phyloP scores from a whole-genome alignment of 1,284 basidiomycete species.

The Thelephora terrestris region DNA sequence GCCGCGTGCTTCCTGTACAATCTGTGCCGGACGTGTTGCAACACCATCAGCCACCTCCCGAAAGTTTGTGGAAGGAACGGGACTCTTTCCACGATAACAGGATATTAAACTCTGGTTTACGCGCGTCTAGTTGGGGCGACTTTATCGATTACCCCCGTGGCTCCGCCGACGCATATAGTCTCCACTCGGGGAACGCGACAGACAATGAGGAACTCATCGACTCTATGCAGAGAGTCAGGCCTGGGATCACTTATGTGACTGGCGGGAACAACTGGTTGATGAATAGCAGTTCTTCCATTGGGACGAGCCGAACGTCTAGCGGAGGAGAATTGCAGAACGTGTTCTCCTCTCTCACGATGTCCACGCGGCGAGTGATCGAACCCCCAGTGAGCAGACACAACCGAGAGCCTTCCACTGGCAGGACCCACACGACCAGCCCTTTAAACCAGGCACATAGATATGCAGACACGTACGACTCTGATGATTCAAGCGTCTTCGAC shows the following conservation, averaged over 20 bases:
- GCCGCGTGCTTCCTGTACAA: background rate
- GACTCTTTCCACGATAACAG: conserved; percentile 18
- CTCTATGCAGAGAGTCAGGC: background rate
- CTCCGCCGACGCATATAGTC: conserved; percentile 38
- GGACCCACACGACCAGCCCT: background rate
- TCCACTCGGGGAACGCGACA: conserved; percentile 35
- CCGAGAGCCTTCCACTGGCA: background rate
- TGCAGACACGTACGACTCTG: background rate
- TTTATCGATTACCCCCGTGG: conserved; percentile 30
- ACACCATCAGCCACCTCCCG: conserved; percentile 12
- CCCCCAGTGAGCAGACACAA: background rate
- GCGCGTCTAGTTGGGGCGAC: conserved; percentile 58
- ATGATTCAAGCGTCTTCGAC: background rate
- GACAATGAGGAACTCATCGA: conserved; percentile 9
- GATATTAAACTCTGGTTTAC: conserved; percentile 31
- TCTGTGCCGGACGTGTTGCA: conserved; percentile 17
- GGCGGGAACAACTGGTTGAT: background rate
- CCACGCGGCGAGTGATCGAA: background rate
- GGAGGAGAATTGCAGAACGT: background rate
- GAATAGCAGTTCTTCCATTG: background rate
- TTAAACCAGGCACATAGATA: background rate
- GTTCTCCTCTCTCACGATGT: background rate
- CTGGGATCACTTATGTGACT: background rate
- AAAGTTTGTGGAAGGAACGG: conserved; percentile 12
- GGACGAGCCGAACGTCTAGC: background rate